phyloP scores from a whole-genome alignment of 192 early-diverging fungal genomes.

The Rhizophagus sp. region DNA sequence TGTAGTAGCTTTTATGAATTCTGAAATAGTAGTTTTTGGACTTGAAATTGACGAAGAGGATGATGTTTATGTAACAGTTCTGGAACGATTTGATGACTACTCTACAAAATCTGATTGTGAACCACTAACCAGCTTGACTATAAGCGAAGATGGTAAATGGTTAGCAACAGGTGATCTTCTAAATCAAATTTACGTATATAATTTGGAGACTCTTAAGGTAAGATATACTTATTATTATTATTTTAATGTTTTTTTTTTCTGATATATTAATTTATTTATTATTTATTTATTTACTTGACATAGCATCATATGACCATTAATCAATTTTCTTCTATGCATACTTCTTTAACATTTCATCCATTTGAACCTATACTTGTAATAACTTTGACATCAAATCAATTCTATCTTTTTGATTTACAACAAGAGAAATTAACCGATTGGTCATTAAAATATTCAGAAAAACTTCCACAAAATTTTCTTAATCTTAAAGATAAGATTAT shows the following conservation, averaged over 20 bases:
- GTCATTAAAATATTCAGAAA: constrained; percentile 71
- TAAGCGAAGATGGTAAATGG: constrained; percentile 80
- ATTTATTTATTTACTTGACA: neutral
- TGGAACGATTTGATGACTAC: constrained; percentile 45
- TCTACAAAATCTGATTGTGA: constrained; percentile 32
- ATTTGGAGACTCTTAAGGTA: constrained; percentile 66
- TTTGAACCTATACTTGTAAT: constrained; percentile 58
- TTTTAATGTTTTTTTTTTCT: too few species aligned
- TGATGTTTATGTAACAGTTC: constrained; percentile 34
- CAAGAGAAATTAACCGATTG: constrained; percentile 74
- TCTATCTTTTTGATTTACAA: constrained; percentile 79
- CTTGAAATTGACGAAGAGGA: constrained; percentile 59
- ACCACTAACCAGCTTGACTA: constrained; percentile 52
- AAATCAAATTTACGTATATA: constrained; percentile 74
- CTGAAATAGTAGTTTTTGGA: constrained; percentile 74
- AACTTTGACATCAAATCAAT: constrained; percentile 65
- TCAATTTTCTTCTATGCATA: constrained; percentile 58
- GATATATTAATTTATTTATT: too few species aligned
- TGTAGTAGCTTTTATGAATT: constrained; percentile 77
- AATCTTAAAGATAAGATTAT: constrained; percentile 67
- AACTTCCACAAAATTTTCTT: constrained; percentile 67
- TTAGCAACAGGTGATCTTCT: constrained; percentile 77
- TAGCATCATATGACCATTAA: constrained; percentile 73
- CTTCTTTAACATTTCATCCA: constrained; percentile 67
- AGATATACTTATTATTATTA: too few species aligned